These are phyloP conservation scores for Russula emetica DNA, from an alignment of 768 basidiomycete genomes.

Conservation along the genomic window DNA sequence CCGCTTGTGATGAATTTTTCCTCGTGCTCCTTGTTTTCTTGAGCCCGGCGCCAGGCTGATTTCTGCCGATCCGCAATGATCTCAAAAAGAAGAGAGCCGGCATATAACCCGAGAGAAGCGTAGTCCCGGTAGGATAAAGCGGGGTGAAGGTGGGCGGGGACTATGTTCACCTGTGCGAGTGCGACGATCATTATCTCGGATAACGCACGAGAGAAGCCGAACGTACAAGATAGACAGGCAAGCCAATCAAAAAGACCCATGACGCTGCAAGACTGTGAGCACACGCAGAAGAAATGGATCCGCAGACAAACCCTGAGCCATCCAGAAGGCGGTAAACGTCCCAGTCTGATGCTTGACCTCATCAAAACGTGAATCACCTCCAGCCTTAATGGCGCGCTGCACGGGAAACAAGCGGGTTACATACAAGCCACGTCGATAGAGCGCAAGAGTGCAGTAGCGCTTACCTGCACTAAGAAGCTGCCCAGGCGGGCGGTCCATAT, in stretches of 20 bases:
- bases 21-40: constrained; percentile 59
- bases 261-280: constrained; percentile 39
- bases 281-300: background rate
- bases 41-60: constrained; percentile 52
- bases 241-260: constrained; percentile 54
- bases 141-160: constrained; percentile 49
- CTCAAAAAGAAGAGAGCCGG: constrained; percentile 56
- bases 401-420: background rate
- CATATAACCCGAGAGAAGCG: constrained; percentile 49
- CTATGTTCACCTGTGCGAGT: constrained; percentile 41
- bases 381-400: constrained; percentile 47
- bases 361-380: constrained; percentile 64
- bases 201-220: background rate
- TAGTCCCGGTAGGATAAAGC: constrained; percentile 53
- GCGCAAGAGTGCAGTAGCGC: constrained; percentile 23
- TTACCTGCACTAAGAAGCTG: constrained; percentile 50
- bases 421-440: background rate
- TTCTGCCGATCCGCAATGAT: constrained; percentile 64
- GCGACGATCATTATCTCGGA: background rate
- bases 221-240: constrained; percentile 58
- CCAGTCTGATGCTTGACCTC: constrained; percentile 47
- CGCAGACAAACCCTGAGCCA: constrained; percentile 47
- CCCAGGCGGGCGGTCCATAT: constrained; percentile 61
- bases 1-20: constrained; percentile 55
- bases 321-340: constrained; percentile 57